Base-by-base conservation (phyloP, 139 green algal species). In the Parachlorella kessleri region DNA sequence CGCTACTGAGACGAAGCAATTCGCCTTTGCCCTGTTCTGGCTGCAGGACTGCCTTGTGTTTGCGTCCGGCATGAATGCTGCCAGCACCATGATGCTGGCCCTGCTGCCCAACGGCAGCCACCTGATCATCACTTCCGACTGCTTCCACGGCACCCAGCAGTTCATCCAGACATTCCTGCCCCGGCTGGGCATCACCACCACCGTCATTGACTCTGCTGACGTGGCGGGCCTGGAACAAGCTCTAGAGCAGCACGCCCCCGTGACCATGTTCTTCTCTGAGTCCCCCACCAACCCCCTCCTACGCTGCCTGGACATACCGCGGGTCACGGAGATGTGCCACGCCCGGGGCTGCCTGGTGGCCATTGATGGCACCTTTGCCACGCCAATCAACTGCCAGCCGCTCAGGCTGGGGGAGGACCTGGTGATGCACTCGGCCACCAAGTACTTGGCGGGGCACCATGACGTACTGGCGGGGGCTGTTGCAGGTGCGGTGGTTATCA, bases 111-210 rank as follows among this genome's bases (percentile, higher is more conserved):
- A 91, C 28, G 93, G 93, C 5, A 97, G 97, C 4, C 96, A 99
- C 90, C 99, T 99, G 78, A 90, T 99, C 7, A 99, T 96, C 40
- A 99, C 97, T 36, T 98, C 93, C n/a, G 97, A 99, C 87, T 99
- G 97, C 90, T 99, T 99, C 88, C 90, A 96, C 40, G 90, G 96
- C 55, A 99, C 96, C 8, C 68, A 37, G 18, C 95, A 98, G 84
- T 99, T 99, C 87, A 99, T 99, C 68, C 93, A 98, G 86, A 98
- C 94, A 28, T 87, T 99, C 59, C 87, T 99, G 79, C 97, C 96
- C 55, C 98, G 98, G 76, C 98, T 99, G 94, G 94, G 94, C 70
- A 97, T 99, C 77, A 84, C 82, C 10, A 91, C 92, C 37, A 97
- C 95, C 3, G 97, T 99, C 32, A 96, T 99, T 68, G 93, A 98